These are phyloP conservation scores for Fusarium graminum DNA, from an alignment of 2,329 filamentous ascomycete genomes.

Conservation along the genomic window DNA sequence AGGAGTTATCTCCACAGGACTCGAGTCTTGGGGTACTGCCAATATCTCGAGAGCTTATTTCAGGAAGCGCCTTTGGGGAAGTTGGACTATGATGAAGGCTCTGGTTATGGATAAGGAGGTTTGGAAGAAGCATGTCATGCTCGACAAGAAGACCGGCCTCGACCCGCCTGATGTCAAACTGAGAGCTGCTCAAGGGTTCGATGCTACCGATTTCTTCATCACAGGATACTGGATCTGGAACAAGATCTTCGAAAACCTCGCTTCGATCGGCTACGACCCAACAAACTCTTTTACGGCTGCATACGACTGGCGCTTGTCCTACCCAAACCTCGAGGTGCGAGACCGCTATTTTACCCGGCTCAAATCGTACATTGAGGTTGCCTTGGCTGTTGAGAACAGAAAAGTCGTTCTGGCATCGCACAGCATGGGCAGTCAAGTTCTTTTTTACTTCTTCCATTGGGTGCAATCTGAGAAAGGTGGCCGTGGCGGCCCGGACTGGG, in stretches of 20 bases:
- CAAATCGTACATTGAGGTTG: constrained; percentile 90
- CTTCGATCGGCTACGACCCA: constrained; percentile 95
- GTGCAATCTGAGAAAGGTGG: constrained; percentile 85
- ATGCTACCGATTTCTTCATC: constrained; percentile 96
- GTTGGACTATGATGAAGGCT: constrained; percentile 98
- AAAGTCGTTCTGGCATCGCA: constrained; percentile 92
- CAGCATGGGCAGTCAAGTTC: constrained; percentile 97
- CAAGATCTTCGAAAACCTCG: constrained; percentile 97
- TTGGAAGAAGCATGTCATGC: constrained; percentile 98
- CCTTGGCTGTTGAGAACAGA: constrained; percentile 76
- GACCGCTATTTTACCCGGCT: constrained; percentile 95
- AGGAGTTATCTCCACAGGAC: constrained; percentile 94
- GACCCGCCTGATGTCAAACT: constrained; percentile 93
- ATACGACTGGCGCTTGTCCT: constrained; percentile 94
- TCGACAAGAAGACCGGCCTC: constrained; percentile 90
- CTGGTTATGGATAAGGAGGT: constrained; percentile 91
- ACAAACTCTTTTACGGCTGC: constrained; percentile 77
- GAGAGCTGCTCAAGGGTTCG: constrained; percentile 93
- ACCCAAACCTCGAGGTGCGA: constrained; percentile 86
- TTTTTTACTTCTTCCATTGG: constrained; percentile 86
- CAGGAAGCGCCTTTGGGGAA: constrained; percentile 93
- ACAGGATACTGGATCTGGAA: constrained; percentile 98
- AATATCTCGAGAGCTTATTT: constrained; percentile 91
- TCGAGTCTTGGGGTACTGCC: constrained; percentile 96
- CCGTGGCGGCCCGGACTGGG: constrained; percentile 86